A percentile compares a stretch with the other conserved stretches of the same genome.
phyloP scores from a whole-genome alignment of 371 early-diverging fungal genomes.

The Batrachochytrium dendrobatidis region DNA sequence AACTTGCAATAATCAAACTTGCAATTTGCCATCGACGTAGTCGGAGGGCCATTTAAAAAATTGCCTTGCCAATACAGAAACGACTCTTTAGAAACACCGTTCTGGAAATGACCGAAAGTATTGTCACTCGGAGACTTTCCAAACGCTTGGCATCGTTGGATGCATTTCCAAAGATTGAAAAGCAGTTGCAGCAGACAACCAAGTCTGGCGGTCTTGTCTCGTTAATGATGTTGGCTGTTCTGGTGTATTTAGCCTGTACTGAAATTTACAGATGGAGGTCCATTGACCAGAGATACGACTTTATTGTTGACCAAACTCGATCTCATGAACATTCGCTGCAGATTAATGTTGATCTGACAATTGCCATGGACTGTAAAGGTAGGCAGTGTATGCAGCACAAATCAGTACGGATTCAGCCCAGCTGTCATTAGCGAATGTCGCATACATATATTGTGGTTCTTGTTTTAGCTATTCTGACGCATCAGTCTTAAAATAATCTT shows the following conservation, averaged over 20 bases:
- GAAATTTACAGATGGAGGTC: conserved; percentile 61
- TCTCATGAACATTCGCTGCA: conserved; percentile 54
- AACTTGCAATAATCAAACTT: too few relatives aligned
- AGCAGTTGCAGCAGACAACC: conserved; percentile 63
- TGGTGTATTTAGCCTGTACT: conserved; percentile 54
- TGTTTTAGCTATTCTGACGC: background rate
- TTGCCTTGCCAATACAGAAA: too few relatives aligned
- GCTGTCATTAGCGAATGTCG: background rate
- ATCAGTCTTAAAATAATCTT: background rate
- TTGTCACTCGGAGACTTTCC: background rate
- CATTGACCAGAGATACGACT: conserved; percentile 63
- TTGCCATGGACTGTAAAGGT: conserved; percentile 86
- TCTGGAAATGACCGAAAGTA: too few relatives aligned
- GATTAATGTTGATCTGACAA: conserved; percentile 77
- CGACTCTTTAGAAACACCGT: too few relatives aligned
- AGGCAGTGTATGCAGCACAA: background rate
- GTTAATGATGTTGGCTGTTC: conserved; percentile 54
- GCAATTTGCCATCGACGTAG: too few relatives aligned
- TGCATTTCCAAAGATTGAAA: conserved; percentile 85
- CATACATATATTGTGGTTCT: background rate
- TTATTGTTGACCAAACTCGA: conserved; percentile 61
- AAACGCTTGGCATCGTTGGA: conserved; percentile 39
- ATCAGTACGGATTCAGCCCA: background rate
- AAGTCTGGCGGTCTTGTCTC: conserved; percentile 77
- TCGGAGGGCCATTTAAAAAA: too few relatives aligned